phyloP scores from a whole-genome alignment of 495 filamentous ascomycete species.

The Lasiosphaeria miniovina region DNA sequence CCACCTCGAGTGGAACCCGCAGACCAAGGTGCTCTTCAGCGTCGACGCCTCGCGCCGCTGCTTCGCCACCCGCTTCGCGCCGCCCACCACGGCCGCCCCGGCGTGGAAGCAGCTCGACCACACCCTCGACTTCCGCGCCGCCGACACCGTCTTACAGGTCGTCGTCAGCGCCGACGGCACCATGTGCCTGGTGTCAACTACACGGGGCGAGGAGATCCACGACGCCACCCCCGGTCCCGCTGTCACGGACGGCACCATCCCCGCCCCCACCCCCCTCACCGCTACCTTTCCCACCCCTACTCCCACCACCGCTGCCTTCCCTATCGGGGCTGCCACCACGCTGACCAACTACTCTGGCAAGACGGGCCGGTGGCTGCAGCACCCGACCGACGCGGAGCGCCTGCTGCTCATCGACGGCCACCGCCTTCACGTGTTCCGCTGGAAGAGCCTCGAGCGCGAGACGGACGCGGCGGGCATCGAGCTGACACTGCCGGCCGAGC shows the following conservation, averaged over 20 bases:
- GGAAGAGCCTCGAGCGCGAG: constrained; percentile 7
- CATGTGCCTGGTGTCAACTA: constrained; percentile 13
- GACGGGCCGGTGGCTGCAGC: constrained; percentile 14
- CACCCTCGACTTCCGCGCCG: constrained; percentile 18
- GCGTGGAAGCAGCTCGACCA: constrained; percentile 1
- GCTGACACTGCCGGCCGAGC: constrained; percentile 8
- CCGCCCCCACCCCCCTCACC: too few relatives aligned
- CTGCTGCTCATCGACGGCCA: constrained; percentile 12
- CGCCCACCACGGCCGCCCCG: background rate
- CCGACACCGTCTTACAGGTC: constrained; percentile 15
- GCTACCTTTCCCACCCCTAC: too few relatives aligned
- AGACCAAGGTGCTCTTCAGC: constrained; percentile 21
- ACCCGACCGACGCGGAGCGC: constrained; percentile 11
- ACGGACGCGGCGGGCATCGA: constrained; percentile 9
- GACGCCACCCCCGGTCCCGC: background rate
- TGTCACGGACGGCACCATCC: too few relatives aligned
- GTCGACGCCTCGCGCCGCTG: constrained; percentile 21
- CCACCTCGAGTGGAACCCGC: constrained; percentile 23
- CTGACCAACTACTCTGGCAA: background rate
- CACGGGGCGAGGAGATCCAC: constrained; percentile 12
- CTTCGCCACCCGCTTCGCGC: constrained; percentile 15
- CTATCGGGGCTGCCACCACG: background rate
- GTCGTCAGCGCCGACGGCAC: constrained; percentile 15
- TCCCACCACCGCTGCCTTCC: too few relatives aligned
- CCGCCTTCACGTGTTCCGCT: constrained; percentile 15